Evolutionary conservation across 192 early-diverging fungal genomes (phyloP), one percentile per base, ranked within the genome.

Genomic region (Lunasporangiospora selenospora): DNA sequence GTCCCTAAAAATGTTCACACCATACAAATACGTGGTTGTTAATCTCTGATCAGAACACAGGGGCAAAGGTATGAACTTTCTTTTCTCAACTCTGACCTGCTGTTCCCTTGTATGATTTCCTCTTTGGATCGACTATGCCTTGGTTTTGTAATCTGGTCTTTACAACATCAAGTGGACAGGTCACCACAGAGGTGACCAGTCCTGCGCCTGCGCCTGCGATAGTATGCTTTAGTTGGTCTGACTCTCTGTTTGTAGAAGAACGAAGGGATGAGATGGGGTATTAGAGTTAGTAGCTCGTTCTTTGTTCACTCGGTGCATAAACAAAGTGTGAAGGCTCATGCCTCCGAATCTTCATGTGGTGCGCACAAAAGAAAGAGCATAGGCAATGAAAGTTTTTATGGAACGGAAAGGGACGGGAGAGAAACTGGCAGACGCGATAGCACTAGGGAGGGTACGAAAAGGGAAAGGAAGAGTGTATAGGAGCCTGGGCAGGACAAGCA

Each of bases 141-240:
- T 96, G 93, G 71, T 98, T 95, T 78, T 98, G 96, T 47, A 97
- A 78, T 34, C 96, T 81, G 23, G 95, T 92, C 61, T 98, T 98
- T 42, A 96, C 90, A 21, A 98, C 93, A 75, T 98, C 96, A 26
- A 98, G 76, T 6, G 96, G 96, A 75, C 93, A 93, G 10, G 91
- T 93, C 18, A 94, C 85, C 18, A 92, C 80, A 6, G 93, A 89
- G 13, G 92, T 87, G 26, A 93, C 91, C 64, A 85, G 80, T 51
- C 93, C 94, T 23, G 91, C 90, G 29, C 84, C 88, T 6, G 92
- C 94, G 41, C 94, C 94, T 26, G 94, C 89, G 53, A 93, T 71
- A 8, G 90, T 87, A 66, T 90, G 88, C 59, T 89, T 91, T 33
- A 91, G 41, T 75, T 83, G 85, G 54, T 83, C 80, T 15, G 78